Base-by-base conservation (phyloP, 2,329 filamentous ascomycete genomes). In the Capronia epimyces region DNA sequence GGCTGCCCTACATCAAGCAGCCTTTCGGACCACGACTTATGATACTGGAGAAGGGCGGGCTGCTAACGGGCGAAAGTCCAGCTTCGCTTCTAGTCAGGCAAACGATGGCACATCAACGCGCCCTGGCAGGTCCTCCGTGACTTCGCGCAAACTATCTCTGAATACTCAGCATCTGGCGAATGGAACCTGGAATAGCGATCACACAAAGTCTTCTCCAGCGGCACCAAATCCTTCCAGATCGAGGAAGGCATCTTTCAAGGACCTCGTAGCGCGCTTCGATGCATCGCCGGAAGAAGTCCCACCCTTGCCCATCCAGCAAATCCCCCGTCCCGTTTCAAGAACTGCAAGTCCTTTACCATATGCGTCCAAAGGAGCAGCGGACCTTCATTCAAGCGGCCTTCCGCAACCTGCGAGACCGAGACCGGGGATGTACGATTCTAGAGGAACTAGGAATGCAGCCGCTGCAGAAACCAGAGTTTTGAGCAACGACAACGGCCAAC, bases 251-350 rank as follows among this genome's bases (percentile, higher is more conserved):
- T 90, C 84, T 53, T 86, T 93, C 60, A 88, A 84, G 69, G 87
- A 93, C 64, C 74, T 93, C 56, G 83, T 87, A 62, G 87, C 84
- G 67, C 83, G 80, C 48, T 93, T 91, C 69, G 86, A 62, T 50
- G 81, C 83, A 63, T 81, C 76, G 59, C 72, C 63, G 27, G 72
- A 75, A 55, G 67, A 71, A 53, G 61, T 70, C 43, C 69, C 67
- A 20, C 73, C 72, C 3, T 52, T 72, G 12, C 73, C 72, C 7
- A 63, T 63, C 20, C 58, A 64, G 22, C 63, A 66, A 27, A 54
- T 60, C 16, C 61, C 69, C 2, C 61, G 62, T 22, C 57, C 63
- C n/a, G 57, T 62, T n/a, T 68, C 68, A 34, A 64, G 65, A 50
- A 64, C 69, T 29, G 61, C 60, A 3, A 73, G 68, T 43, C 68